Conservation (phyloP, 2,329 filamentous ascomycete species). For the Myriangium duriaei region DNA sequence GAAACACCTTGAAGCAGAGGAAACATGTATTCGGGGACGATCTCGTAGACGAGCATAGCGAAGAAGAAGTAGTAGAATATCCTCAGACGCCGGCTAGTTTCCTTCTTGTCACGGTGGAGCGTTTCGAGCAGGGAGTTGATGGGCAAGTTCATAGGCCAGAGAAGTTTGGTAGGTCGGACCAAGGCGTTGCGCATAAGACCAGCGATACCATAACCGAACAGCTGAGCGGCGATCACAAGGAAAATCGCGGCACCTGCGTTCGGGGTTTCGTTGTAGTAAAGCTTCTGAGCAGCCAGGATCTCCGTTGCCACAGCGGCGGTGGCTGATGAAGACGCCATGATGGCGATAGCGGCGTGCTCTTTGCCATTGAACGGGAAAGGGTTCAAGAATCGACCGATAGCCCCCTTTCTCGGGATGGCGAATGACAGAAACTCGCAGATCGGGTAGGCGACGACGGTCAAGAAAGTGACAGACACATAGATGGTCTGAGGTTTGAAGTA, state of each 20-base stretch:
- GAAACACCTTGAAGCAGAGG: conserved; percentile 30
- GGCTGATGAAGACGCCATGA: conserved; percentile 33
- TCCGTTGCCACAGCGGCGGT: conserved; percentile 25
- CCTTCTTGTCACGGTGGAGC: conserved; percentile 26
- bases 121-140: conserved; percentile 28
- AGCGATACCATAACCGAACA: conserved; percentile 38
- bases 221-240: conserved; percentile 35
- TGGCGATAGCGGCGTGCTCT: conserved; percentile 26
- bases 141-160: conserved; percentile 31
- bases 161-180: conserved; percentile 38
- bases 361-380: conserved; percentile 24
- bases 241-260: conserved; percentile 25
- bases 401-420: conserved; percentile 25
- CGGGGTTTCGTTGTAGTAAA: conserved; percentile 31
- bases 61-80: conserved; percentile 31
- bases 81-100: conserved; percentile 28
- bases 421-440: conserved; percentile 29
- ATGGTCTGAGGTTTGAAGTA: conserved; percentile 38
- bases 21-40: conserved; percentile 37
- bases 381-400: conserved; percentile 27
- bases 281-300: conserved; percentile 33
- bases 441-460: conserved; percentile 33
- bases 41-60: conserved; percentile 35
- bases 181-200: conserved; percentile 35
- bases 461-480: conserved; percentile 32